phyloP scores from a whole-genome alignment of 1,284 basidiomycete species.

The Fomitopsis betulina region DNA sequence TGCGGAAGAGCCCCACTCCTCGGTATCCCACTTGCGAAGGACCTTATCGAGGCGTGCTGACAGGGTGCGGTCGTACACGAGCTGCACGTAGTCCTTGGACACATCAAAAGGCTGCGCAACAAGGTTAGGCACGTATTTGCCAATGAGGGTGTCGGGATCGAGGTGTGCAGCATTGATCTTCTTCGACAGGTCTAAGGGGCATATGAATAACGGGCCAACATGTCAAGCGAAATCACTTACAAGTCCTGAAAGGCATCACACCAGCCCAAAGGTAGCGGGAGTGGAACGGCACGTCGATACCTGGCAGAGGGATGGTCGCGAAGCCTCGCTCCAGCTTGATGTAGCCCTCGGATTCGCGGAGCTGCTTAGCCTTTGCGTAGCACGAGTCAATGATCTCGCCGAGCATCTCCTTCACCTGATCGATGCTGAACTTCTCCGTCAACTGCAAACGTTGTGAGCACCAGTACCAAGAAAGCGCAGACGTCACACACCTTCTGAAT shows the following conservation, averaged over 20 bases:
- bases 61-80: slow-evolving; percentile 93
- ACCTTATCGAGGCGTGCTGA: slow-evolving; percentile 93
- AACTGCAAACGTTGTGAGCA: slow-evolving; percentile 43
- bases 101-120: slow-evolving; percentile 94
- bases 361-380: slow-evolving; percentile 74
- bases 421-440: slow-evolving; percentile 77
- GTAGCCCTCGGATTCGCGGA: slow-evolving; percentile 80
- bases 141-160: slow-evolving; percentile 89
- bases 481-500: slow-evolving; percentile 73
- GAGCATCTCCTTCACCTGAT: slow-evolving; percentile 91
- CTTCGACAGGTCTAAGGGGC: slow-evolving; percentile 82
- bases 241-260: slow-evolving; percentile 94
- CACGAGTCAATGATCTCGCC: slow-evolving; percentile 87
- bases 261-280: slow-evolving; percentile 98
- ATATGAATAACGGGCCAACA: slow-evolving; percentile 14
- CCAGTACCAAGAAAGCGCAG: neutral
- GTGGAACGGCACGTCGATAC: slow-evolving; percentile 99
- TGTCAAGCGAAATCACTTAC: slow-evolving; percentile 40
- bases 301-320: slow-evolving; percentile 92
- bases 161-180: slow-evolving; percentile 91
- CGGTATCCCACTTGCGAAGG: slow-evolving; percentile 90
- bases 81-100: slow-evolving; percentile 85
- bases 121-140: slow-evolving; percentile 96
- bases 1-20: slow-evolving; percentile 79
- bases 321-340: slow-evolving; percentile 96